Evolutionary conservation across 2,329 filamentous ascomycete genomes (phyloP), one percentile per base, ranked within the genome.

Genomic region (Pezicula rhizophila): DNA sequence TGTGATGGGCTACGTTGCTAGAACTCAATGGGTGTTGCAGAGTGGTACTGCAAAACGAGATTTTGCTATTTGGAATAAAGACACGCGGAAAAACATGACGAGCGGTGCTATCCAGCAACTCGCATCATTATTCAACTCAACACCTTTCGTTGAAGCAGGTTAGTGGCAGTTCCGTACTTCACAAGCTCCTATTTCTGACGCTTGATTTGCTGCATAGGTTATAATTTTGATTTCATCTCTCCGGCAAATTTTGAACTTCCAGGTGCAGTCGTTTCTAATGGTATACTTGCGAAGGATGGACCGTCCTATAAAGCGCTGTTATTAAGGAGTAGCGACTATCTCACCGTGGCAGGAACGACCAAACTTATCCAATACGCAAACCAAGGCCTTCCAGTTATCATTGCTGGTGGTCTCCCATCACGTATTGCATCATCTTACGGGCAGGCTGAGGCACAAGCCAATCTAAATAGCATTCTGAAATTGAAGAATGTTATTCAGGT

Each of bases 221-320:
- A 50, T 45, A 45, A 50, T 25, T 53, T 56, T 41, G 66, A 69
- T 8, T 76, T 76, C 49, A 58, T 76, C 0, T 65, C 63, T 2
- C 68, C 73, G 0, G 68, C 70, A 12, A 75, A 74, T 45, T 67
- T 77, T 25, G 59, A 48, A 1, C 65, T 70, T 0, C 61, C 66
- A 0, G 50, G 65, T 8, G 71, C 71, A 1, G 50, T 53, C 2
- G 71, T 76, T 1, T 28, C 47, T 3, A 51, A 68, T 25, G 60
- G 59, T 1, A 49, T 64, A 2, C 62, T 77, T 3, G 72, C 68
- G 0, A 66, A 70, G 0, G 51, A 65, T 4, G 54, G 59, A 0
- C 72, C 68, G 33, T 64, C 61, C 0, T 76, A 68, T 60, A 69
- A 70, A 45, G 71, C 72, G 0, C 47, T 77, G 5, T 54, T 76